Evolutionary conservation across 148 eudicot genomes (phyloP), one percentile per base, ranked within the genome.

Genomic region (Persicaria maculosa): DNA sequence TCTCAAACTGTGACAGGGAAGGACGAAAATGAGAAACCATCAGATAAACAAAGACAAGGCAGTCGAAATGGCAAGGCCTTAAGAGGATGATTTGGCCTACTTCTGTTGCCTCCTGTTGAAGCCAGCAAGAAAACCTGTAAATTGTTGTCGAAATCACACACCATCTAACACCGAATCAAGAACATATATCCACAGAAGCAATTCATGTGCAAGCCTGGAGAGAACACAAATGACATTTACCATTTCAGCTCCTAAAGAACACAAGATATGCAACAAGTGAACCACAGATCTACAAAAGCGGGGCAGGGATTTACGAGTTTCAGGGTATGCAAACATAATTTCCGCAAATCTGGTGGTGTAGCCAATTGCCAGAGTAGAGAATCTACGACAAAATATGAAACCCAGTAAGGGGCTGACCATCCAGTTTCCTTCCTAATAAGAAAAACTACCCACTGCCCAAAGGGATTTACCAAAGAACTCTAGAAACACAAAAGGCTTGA

Each of bases 331-430:
- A 40, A 36, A 64, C 47, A 64, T 40, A 7, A 17, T 36, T 64
- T 36, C 46, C 69, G 40, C 69, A 64, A 40, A 64, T 43, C 69
- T 64, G 46, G 69, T 40, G 69, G 69, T 61, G 44, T 40, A 64
- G 47, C 70, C 47, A 40, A 40, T 40, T 65, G 70, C 70, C 12
- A 40, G 70, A 65, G 47, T 2, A 14, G 40, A 6, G 20, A 65
- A 40, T 65, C 45, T 65, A 5, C 40, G 70, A 65, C 70, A 40
- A 65, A 65, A 43, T 40, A 43, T 43, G 19, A 43, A 65, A 65
- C 14, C 67, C 46, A 65, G 70, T 46, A 65, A 65, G 25, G 12
- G 46, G 47, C 43, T 14, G 14, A 62, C 47, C 70, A 65, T 65
- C 46, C 70, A 15, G 16, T 65, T 65, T 43, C 17, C 45, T 65